Conservation (phyloP, 352 stramenopile species). For the Saprolegnia diclina region DNA sequence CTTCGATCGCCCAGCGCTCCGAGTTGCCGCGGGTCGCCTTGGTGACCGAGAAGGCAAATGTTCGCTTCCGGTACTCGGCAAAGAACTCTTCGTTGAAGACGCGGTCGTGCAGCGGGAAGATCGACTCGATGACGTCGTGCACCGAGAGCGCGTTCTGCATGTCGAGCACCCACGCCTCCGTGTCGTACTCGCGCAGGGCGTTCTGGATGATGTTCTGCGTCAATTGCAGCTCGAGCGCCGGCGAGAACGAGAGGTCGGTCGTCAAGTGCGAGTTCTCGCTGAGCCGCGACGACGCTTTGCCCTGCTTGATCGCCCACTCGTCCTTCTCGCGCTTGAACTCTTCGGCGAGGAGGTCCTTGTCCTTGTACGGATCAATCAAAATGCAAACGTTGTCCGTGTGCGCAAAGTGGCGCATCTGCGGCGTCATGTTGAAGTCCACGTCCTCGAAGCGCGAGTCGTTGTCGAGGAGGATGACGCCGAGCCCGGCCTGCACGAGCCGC, state of each 20-base stretch:
- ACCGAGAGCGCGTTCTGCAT: conserved; percentile 79
- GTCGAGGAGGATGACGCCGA: conserved; percentile 68
- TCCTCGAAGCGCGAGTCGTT: conserved; percentile 52
- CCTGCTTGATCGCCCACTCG: conserved; percentile 75
- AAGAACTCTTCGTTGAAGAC: conserved; percentile 86
- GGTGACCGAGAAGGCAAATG: conserved; percentile 60
- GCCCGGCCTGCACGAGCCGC: conserved; percentile 66
- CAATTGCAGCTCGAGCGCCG: conserved; percentile 73
- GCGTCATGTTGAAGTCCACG: conserved; percentile 40
- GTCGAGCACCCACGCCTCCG: conserved; percentile 82
- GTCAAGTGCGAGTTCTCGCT: conserved; percentile 74
- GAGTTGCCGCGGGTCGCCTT: conserved; percentile 70
- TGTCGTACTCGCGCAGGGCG: conserved; percentile 80
- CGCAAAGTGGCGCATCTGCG: conserved; percentile 33
- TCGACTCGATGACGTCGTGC: conserved; percentile 68
- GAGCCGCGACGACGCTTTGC: conserved; percentile 51
- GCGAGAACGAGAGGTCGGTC: conserved; percentile 81
- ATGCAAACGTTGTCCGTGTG: conserved; percentile 62
- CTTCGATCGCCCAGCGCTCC: conserved; percentile 80
- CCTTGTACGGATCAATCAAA: conserved; percentile 78
- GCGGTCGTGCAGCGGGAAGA: conserved; percentile 78
- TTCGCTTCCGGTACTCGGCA: conserved; percentile 76
- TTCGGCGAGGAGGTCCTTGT: conserved; percentile 68
- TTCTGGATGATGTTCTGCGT: conserved; percentile 88
- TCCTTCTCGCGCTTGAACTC: conserved; percentile 87